These are phyloP conservation scores for Phyllosticta citriasiana DNA, from an alignment of 2,329 filamentous ascomycete genomes.

Conservation along the genomic window DNA sequence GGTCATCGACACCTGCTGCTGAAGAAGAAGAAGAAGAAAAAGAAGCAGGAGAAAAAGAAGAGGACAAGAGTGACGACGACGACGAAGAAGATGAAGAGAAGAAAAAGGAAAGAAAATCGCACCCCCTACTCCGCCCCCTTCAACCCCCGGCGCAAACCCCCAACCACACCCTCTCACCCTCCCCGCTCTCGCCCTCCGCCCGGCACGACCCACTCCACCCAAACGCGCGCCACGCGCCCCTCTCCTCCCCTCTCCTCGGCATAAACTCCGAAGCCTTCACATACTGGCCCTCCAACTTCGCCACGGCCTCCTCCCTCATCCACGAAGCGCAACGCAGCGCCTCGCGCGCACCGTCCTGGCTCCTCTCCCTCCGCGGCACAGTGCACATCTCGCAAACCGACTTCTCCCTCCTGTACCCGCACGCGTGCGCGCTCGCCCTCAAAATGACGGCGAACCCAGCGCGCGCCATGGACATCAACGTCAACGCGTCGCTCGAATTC, in stretches of 20 bases:
- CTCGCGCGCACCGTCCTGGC: slow-evolving; percentile 33
- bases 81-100: neutral
- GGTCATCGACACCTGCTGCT: neutral
- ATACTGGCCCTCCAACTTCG: slow-evolving; percentile 57
- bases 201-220: neutral
- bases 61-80: neutral
- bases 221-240: slow-evolving; percentile 26
- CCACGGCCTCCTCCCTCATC: slow-evolving; percentile 46
- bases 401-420: slow-evolving; percentile 54
- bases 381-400: slow-evolving; percentile 58
- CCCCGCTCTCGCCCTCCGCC: neutral
- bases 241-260: slow-evolving; percentile 47
- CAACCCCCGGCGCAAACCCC: neutral
- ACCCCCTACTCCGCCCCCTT: neutral
- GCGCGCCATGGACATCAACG: slow-evolving; percentile 53
- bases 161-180: neutral
- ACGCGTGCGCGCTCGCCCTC: slow-evolving; percentile 46
- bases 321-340: slow-evolving; percentile 36
- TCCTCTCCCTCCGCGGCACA: slow-evolving; percentile 45
- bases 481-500: slow-evolving; percentile 54
- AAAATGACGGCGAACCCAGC: slow-evolving; percentile 55
- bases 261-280: slow-evolving; percentile 62
- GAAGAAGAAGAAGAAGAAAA: neutral
- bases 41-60: neutral
- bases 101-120: neutral